A percentile compares a stretch with the other conserved stretches of the same genome.
phyloP scores from a whole-genome alignment of 2,329 filamentous ascomycete species.

The Fusarium austroafricanum region DNA sequence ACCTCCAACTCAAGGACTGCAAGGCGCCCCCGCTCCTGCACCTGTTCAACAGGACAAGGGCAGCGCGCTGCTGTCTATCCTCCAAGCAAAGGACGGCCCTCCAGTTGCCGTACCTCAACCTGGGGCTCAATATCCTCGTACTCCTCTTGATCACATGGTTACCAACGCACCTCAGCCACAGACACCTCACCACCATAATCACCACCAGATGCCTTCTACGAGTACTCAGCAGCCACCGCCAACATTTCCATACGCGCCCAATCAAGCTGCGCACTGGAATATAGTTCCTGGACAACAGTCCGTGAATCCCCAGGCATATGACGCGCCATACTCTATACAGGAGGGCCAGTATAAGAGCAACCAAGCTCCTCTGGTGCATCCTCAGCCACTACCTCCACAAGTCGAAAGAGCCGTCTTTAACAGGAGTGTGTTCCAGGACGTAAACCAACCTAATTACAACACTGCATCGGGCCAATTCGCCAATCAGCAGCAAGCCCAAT shows the following conservation, averaged over 20 bases:
- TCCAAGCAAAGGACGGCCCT: slow-evolving; percentile 54
- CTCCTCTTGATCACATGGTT: slow-evolving; percentile 66
- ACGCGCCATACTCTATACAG: slow-evolving; percentile 30
- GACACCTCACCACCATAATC: slow-evolving; percentile 67
- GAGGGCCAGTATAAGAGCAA: slow-evolving; percentile 43
- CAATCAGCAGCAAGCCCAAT: slow-evolving; percentile 45
- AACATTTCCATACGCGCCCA: slow-evolving; percentile 45
- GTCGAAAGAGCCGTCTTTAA: slow-evolving; percentile 66
- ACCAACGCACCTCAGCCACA: slow-evolving; percentile 63
- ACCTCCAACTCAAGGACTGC: slow-evolving; percentile 62
- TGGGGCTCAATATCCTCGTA: slow-evolving; percentile 55
- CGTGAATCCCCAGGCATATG: slow-evolving; percentile 28
- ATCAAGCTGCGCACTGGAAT: slow-evolving; percentile 37
- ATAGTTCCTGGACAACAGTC: slow-evolving; percentile 26
- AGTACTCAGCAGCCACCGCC: slow-evolving; percentile 49
- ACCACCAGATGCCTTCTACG: slow-evolving; percentile 55
- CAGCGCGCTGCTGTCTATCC: slow-evolving; percentile 64
- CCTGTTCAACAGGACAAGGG: slow-evolving; percentile 57
- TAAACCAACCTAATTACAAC: slow-evolving; percentile 24
- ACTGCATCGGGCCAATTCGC: slow-evolving; percentile 18
- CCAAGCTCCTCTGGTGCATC: slow-evolving; percentile 50
- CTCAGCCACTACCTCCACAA: slow-evolving; percentile 66
- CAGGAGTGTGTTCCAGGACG: slow-evolving; percentile 48
- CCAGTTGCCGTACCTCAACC: slow-evolving; percentile 29
- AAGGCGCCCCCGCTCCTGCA: slow-evolving; percentile 46